Evolutionary conservation across 345 rosid genomes (phyloP).

Genomic region (Cardamine resedifolia): DNA sequence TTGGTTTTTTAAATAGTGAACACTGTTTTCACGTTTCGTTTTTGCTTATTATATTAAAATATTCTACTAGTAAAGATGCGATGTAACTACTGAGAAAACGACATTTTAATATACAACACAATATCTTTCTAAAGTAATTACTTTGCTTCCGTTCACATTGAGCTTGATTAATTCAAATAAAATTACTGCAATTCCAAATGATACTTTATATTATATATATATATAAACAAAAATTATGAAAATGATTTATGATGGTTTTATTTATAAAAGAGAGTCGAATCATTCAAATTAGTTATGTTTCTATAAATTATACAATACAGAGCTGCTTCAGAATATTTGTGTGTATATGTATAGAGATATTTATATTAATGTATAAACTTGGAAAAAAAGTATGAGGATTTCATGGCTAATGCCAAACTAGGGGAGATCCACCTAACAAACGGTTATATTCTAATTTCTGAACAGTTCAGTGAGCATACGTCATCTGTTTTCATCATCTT

Average conservation of each 20-base stretch:
- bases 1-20: background rate
- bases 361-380: no score
- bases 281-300: no score
- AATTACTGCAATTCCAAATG: background rate
- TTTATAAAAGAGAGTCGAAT: no score
- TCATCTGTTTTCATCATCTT: background rate
- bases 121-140: background rate
- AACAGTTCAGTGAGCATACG: background rate
- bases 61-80: background rate
- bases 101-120: background rate
- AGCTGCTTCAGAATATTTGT: no score
- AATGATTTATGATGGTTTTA: no score
- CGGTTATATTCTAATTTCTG: constrained; percentile 1
- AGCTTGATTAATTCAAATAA: background rate
- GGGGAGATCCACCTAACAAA: background rate
- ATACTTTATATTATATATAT: background rate
- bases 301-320: no score
- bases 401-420: background rate
- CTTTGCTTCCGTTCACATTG: background rate
- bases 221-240: no score
- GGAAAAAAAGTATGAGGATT: background rate
- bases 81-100: background rate
- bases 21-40: background rate
- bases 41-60: background rate
- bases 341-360: no score